Percentiles rank a stretch among this genome's conserved stretches.
These are phyloP conservation scores for Rosa rugosa DNA, from an alignment of 306 rosid species.

Conservation along the genomic window DNA sequence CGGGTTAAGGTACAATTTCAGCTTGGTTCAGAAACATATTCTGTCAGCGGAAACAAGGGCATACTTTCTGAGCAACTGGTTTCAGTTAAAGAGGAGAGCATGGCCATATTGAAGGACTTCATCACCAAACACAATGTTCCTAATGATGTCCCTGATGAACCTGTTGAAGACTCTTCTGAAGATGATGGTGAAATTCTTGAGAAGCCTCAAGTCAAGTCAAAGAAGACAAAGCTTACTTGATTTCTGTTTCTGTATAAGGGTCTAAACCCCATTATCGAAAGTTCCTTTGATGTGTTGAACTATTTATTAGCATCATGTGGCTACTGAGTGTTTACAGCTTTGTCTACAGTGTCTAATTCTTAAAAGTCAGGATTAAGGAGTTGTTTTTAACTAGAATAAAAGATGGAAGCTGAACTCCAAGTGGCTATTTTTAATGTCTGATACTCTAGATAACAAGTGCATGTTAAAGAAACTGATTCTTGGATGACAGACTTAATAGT, in stretches of 20 bases:
- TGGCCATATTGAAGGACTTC: conserved; percentile 75
- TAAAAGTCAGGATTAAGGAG: not conserved
- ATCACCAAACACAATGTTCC: conserved; percentile 82
- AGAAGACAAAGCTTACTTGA: conserved; percentile 72
- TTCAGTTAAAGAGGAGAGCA: conserved; percentile 68
- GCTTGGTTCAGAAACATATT: conserved; percentile 59
- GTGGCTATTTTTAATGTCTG: not conserved
- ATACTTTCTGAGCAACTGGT: conserved; percentile 65
- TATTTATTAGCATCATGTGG: not conserved
- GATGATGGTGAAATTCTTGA: conserved; percentile 54
- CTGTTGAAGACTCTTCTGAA: conserved; percentile 59
- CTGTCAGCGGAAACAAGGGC: conserved; percentile 43
- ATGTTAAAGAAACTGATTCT: not conserved
- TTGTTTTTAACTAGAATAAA: not conserved
- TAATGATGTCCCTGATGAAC: conserved; percentile 76
- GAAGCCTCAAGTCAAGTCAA: conserved; percentile 36
- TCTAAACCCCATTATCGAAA: not conserved
- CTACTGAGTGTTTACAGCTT: not conserved
- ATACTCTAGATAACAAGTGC: not conserved
- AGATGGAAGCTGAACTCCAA: not conserved
- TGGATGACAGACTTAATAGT: not conserved
- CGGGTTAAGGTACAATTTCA: conserved; percentile 50
- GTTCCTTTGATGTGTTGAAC: not conserved
- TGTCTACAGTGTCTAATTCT: not conserved
- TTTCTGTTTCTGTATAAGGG: not conserved